Evolutionary conservation across 2,329 filamentous ascomycete species (phyloP), one percentile per base, ranked within the genome.

Genomic region (Apiospora koreana): DNA sequence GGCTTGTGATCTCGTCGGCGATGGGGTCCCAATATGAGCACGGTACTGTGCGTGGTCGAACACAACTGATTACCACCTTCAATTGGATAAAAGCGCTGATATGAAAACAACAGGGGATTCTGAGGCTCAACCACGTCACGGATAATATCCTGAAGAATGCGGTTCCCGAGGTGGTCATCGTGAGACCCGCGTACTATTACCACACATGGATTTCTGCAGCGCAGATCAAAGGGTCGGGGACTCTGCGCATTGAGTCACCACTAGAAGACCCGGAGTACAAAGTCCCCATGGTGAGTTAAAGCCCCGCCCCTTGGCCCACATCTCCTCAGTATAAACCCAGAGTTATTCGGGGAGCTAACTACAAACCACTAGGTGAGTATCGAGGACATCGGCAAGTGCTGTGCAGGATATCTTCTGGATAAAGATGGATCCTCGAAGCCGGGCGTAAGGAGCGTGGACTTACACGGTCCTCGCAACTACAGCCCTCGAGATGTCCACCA

Each of bases 221-320:
- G 8, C 69, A 77, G 45, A 73, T 71, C 0, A 70, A 73, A 9
- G 72, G 76, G 18, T 62, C 71, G 5, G 74, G 79, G 1, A 69
- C 71, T 1, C 75, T 75, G 0, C 68, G 68, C 10, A 69, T 81
- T n/a, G 69, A 78, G 50, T 81, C 78, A 0, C 69, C 71, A 23
- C 58, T 80, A 7, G 74, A 76, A 0, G 79, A 79, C 0, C 68
- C 72, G 0, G 72, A 80, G n/a, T 74, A 78, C 18, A 71, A 77
- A n/a, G 74, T 81, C 0, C 79, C 80, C 3, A 75, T 81, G 76
- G 80, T 80, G 74, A n/a, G 67, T 58, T n/a, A 5, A 1, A 16
- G 12, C 31, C 31, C 12, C 35, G 31, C 28, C 16, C 14, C 8
- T 43, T 41, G 9, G 38, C 41, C 12, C 2, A 9, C 12, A 42